These are phyloP conservation scores for Beauveria brongniartii DNA, from an alignment of 2,329 filamentous ascomycete species.

Conservation along the genomic window DNA sequence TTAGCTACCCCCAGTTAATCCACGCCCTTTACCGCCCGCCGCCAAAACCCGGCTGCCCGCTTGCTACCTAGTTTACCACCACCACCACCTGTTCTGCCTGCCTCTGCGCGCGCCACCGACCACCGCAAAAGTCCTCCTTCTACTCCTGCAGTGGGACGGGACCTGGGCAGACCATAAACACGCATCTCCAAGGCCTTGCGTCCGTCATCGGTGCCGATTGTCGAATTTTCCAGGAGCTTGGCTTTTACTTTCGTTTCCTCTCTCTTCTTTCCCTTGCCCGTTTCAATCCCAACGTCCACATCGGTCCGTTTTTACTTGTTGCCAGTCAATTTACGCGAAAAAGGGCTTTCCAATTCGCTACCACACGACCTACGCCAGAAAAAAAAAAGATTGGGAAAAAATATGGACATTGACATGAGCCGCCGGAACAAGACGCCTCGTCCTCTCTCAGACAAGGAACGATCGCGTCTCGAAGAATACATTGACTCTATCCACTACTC, in stretches of 20 bases:
- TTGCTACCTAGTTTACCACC: too few relatives aligned
- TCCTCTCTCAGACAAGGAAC: constrained; percentile 71
- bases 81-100: neutral
- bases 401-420: constrained; percentile 61
- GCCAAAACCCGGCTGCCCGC: neutral
- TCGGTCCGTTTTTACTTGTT: neutral
- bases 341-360: neutral
- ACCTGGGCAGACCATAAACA: constrained; percentile 2
- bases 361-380: neutral
- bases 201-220: neutral
- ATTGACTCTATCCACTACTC: constrained; percentile 95
- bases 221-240: neutral
- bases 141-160: neutral
- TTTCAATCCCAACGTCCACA: neutral
- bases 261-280: neutral
- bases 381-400: too few relatives aligned
- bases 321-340: neutral
- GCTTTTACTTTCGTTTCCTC: constrained; percentile 9
- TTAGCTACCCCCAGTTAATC: too few relatives aligned
- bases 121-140: constrained; percentile 7
- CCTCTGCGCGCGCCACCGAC: neutral
- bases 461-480: constrained; percentile 79
- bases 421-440: constrained; percentile 84
- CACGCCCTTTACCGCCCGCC: constrained; percentile 4
- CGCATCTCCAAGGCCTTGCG: neutral